Percentiles rank a stretch among this genome's conserved stretches.
phyloP scores from a whole-genome alignment of 2,329 filamentous ascomycete species.

The Colletotrichum navitas region DNA sequence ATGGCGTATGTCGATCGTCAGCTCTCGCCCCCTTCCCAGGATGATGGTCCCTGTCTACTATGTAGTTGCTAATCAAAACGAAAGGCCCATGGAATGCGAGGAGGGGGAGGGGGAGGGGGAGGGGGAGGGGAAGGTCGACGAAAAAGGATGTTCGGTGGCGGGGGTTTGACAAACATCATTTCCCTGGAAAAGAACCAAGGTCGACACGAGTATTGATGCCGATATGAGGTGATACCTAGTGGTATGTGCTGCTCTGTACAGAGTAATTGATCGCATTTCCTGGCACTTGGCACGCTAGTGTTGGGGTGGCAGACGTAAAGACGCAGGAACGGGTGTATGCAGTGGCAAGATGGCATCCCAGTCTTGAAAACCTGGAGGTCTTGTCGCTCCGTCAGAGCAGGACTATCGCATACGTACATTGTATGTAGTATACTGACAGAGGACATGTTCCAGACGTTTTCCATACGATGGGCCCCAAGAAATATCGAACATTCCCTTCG shows the following conservation, averaged over 20 bases:
- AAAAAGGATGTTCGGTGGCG: slow-evolving; percentile 34
- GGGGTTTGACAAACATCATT: slow-evolving; percentile 38
- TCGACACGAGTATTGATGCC: not conserved
- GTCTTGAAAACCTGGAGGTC: slow-evolving; percentile 1
- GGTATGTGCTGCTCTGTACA: slow-evolving; percentile 1
- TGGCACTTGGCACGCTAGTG: slow-evolving; percentile 19
- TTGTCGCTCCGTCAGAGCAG: not conserved
- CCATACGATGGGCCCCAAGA: slow-evolving; percentile 25
- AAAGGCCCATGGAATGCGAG: slow-evolving; percentile 26
- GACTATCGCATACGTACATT: slow-evolving; percentile 4
- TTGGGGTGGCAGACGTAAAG: slow-evolving; percentile 18
- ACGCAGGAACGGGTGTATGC: not conserved
- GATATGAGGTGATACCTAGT: not conserved
- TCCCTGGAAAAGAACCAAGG: slow-evolving; percentile 25
- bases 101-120: slow-evolving; percentile 8
- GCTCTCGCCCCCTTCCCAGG: slow-evolving; percentile 22
- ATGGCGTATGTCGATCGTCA: slow-evolving; percentile 36
- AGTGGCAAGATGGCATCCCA: slow-evolving; percentile 2
- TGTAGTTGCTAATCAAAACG: slow-evolving; percentile 29
- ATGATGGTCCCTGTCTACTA: slow-evolving; percentile 11
- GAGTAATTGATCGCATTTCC: not conserved
- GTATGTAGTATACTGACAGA: not conserved
- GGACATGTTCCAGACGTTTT: slow-evolving; percentile 39
- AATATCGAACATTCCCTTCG: slow-evolving; percentile 30
- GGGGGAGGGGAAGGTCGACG: slow-evolving; percentile 24